A percentile compares a stretch with the other conserved stretches of the same genome.
Conservation (phyloP, 1,284 basidiomycete genomes). For the Testicularia cyperi region DNA sequence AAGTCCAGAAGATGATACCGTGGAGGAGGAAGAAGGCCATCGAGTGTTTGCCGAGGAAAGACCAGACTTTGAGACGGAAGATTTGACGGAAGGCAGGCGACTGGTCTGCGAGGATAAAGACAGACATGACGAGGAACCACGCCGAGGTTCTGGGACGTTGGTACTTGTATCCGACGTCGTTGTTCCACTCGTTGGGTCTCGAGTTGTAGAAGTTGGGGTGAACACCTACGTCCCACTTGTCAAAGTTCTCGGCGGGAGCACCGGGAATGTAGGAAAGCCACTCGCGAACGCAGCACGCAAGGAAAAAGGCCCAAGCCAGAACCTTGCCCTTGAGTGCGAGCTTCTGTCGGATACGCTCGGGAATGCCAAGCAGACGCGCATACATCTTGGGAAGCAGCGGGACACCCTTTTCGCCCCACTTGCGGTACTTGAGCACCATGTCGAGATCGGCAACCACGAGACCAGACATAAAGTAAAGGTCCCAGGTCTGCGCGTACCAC, state of each 20-base stretch:
- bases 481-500: slow-evolving; percentile 51
- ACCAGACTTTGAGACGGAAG: slow-evolving; percentile 46
- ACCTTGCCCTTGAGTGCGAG: slow-evolving; percentile 38
- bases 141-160: slow-evolving; percentile 23
- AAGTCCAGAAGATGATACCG: slow-evolving; percentile 52
- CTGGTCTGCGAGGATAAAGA: slow-evolving; percentile 49
- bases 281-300: slow-evolving; percentile 34
- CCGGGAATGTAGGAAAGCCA: slow-evolving; percentile 32
- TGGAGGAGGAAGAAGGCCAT: slow-evolving; percentile 48
- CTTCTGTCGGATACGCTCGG: slow-evolving; percentile 23
- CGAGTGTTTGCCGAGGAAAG: slow-evolving; percentile 44
- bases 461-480: slow-evolving; percentile 51
- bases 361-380: slow-evolving; percentile 17
- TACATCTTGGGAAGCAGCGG: slow-evolving; percentile 23
- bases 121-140: slow-evolving; percentile 40
- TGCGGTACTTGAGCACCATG: slow-evolving; percentile 48
- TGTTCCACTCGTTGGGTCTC: slow-evolving; percentile 27
- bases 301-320: slow-evolving; percentile 45
- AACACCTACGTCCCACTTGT: slow-evolving; percentile 34
- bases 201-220: slow-evolving; percentile 45
- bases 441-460: slow-evolving; percentile 51
- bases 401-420: slow-evolving; percentile 32
- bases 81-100: slow-evolving; percentile 36
- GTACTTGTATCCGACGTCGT: slow-evolving; percentile 23
- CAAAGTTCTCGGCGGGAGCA: slow-evolving; percentile 26